Evolutionary conservation across 2,329 filamentous ascomycete genomes (phyloP), one percentile per base, ranked within the genome.

Genomic region (Aspergillus cejpii): DNA sequence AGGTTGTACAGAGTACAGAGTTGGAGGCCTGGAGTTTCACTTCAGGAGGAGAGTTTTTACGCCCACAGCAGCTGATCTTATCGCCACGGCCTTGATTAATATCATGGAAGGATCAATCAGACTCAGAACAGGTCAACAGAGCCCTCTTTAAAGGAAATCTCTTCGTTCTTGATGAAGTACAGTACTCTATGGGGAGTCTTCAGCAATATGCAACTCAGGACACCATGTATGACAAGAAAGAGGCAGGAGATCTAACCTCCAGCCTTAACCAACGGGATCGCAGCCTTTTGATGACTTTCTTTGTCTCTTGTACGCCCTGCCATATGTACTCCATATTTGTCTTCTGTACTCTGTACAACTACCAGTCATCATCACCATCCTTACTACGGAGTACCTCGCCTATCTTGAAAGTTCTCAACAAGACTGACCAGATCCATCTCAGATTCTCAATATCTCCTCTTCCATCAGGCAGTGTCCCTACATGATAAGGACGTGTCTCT

Each of bases 401-500:
- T n/a, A n/a, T n/a, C n/a, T n/a, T n/a, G n/a, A n/a, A n/a, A n/a
- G n/a, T n/a, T n/a, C n/a, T n/a, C n/a, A n/a, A n/a, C n/a, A n/a
- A n/a, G n/a, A n/a, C n/a, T n/a, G n/a, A n/a, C n/a, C n/a, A n/a
- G n/a, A n/a, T n/a, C n/a, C n/a, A n/a, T n/a, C n/a, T n/a, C n/a
- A n/a, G n/a, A n/a, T n/a, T n/a, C 23, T 24, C 23, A 24, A 24
- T 24, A 24, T 5, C 4, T 24, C 4, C 4, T 24, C 23, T 24
- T 24, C 23, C 31, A 34, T n/a, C 10, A 10, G 31, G 31, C 15
- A 15, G 31, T 34, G 31, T 34, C 31, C 31, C 31, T 34, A 20
- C 17, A 27, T n/a, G 1, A 7, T 11, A 6, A 21, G 47, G 43
- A 23, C 46, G 46, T 48, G 46, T 23, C 34, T 19, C 31, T 5